These are phyloP conservation scores for Dactylellina sp. DNA, from an alignment of 2,329 filamentous ascomycete genomes.

Conservation along the genomic window DNA sequence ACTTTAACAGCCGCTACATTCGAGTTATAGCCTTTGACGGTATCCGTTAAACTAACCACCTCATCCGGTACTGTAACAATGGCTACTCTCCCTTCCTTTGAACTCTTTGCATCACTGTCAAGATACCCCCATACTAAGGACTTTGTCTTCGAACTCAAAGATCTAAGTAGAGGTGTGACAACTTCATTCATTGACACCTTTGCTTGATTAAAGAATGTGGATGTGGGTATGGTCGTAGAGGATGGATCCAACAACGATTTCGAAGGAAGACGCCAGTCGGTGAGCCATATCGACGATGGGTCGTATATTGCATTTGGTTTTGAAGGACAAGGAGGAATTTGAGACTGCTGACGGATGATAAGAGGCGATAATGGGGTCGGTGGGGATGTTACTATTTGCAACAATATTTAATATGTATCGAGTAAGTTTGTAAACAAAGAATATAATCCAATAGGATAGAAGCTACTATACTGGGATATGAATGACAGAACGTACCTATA, in stretches of 20 bases:
- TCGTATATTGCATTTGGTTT: conserved; percentile 35
- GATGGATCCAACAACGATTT: conserved; percentile 18
- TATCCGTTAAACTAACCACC: background rate
- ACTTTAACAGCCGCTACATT: conserved; percentile 8
- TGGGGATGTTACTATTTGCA: conserved; percentile 25
- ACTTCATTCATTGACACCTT: conserved; percentile 25
- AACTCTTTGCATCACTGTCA: background rate
- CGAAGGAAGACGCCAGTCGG: conserved; percentile 38
- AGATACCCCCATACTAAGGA: conserved; percentile 42
- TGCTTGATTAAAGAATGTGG: conserved; percentile 26
- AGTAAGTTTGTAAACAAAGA: background rate
- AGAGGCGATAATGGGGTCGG: conserved; percentile 5
- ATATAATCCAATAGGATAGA: too few species aligned
- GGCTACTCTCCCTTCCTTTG: conserved; percentile 11
- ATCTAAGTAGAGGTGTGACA: conserved; percentile 30
- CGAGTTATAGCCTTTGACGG: conserved; percentile 11
- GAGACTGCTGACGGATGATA: background rate
- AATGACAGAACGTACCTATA: conserved; percentile 16
- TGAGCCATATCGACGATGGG: conserved; percentile 39
- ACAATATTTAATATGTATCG: too few species aligned
- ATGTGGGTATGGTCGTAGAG: conserved; percentile 3
- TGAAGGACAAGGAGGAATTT: background rate
- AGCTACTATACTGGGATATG: too few species aligned
- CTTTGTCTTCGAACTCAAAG: conserved; percentile 11
- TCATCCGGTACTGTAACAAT: conserved; percentile 34